These are phyloP conservation scores for Alnus glutinosa DNA, from an alignment of 306 rosid species.

Conservation along the genomic window DNA sequence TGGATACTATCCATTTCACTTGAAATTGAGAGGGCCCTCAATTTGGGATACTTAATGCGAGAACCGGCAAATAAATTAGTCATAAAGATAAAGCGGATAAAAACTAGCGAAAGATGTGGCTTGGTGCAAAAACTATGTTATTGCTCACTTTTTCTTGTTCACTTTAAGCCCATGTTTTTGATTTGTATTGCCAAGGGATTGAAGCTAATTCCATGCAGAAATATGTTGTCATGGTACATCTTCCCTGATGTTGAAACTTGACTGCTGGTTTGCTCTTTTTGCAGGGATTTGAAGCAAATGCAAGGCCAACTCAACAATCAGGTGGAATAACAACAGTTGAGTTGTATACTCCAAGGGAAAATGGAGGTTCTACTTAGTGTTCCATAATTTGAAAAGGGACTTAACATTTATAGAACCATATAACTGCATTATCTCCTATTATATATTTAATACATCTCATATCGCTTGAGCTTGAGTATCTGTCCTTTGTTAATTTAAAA, in stretches of 20 bases:
- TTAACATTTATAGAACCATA: background rate
- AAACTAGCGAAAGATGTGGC: background rate
- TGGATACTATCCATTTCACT: no score
- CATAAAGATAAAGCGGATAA: no score
- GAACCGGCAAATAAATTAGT: no score
- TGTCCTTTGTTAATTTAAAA: background rate
- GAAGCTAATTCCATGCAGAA: background rate
- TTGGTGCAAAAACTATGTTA: background rate
- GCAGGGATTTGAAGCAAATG: constrained; percentile 58
- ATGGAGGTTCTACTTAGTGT: constrained; percentile 18
- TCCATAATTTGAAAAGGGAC: background rate
- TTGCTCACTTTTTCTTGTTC: no score
- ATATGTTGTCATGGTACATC: background rate
- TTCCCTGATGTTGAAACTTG: background rate
- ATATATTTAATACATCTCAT: no score
- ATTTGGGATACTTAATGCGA: no score
- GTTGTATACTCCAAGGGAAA: constrained; percentile 32
- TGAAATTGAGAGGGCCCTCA: no score
- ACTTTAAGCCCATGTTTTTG: no score
- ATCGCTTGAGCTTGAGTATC: background rate
- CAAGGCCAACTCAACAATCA: constrained; percentile 60
- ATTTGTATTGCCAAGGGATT: no score
- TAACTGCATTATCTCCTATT: background rate
- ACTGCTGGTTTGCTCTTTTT: background rate
- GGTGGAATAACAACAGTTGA: constrained; percentile 47